Conservation (phyloP, 2,329 filamentous ascomycete species). For the Dactylellina cionopaga region DNA sequence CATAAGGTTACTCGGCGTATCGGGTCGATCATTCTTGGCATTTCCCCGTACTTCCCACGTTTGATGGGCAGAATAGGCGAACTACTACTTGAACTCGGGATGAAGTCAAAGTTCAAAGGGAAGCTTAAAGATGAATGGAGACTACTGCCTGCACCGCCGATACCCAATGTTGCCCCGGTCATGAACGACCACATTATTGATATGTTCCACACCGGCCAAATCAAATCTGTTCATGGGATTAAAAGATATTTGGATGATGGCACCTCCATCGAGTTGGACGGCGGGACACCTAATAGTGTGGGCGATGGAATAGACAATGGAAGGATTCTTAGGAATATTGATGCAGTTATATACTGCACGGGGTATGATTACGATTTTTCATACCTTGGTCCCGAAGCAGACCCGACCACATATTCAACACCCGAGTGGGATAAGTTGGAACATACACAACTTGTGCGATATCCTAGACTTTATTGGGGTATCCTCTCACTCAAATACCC, state of each 20-base stretch:
- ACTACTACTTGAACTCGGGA: constrained; percentile 36
- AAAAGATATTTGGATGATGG: constrained; percentile 56
- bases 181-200: constrained; percentile 58
- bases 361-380: constrained; percentile 59
- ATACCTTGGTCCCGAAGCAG: constrained; percentile 55
- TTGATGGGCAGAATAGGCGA: constrained; percentile 35
- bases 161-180: constrained; percentile 58
- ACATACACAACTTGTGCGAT: constrained; percentile 34
- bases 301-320: no score
- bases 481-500: constrained; percentile 58
- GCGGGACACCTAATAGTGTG: no score
- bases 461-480: constrained; percentile 58
- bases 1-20: constrained; percentile 54
- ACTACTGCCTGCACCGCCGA: constrained; percentile 56
- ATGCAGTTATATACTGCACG: constrained; percentile 60
- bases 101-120: constrained; percentile 46
- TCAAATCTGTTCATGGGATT: constrained; percentile 57
- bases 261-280: constrained; percentile 57
- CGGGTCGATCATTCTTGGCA: constrained; percentile 29
- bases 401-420: constrained; percentile 54
- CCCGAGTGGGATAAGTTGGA: constrained; percentile 24
- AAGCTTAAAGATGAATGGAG: constrained; percentile 53
- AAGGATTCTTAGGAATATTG: constrained; percentile 57
- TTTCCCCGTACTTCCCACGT: constrained; percentile 42
- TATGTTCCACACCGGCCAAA: constrained; percentile 56